These are phyloP conservation scores for Moringa oleifera DNA, from an alignment of 345 rosid genomes.

Conservation along the genomic window DNA sequence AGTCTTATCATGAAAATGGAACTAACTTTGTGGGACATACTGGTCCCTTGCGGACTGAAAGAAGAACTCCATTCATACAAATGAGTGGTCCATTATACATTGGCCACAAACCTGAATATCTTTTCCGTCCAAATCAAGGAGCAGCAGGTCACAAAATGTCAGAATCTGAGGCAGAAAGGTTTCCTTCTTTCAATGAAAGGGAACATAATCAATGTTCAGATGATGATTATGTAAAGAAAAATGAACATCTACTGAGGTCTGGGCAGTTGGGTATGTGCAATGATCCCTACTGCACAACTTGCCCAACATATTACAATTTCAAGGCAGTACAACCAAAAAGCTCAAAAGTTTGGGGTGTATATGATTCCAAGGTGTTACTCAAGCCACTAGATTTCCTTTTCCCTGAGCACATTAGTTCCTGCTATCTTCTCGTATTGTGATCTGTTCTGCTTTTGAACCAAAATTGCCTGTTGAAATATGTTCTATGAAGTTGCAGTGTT, in stretches of 20 bases:
- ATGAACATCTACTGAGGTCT: conserved; percentile 70
- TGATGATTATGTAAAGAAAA: conserved; percentile 40
- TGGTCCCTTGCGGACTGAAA: conserved; percentile 74
- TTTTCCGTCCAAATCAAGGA: conserved; percentile 26
- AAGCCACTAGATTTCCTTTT: background rate
- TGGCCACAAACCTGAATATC: conserved; percentile 29
- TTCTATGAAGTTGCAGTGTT: too few relatives aligned
- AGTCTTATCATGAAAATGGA: conserved; percentile 40
- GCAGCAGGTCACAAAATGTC: conserved; percentile 9
- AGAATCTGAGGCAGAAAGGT: conserved; percentile 36
- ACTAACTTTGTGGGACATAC: conserved; percentile 53
- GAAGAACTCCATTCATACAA: conserved; percentile 42
- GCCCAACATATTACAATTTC: conserved; percentile 59
- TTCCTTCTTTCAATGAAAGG: conserved; percentile 31
- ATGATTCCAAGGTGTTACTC: conserved; percentile 46
- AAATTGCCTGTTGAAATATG: background rate
- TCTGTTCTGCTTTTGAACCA: too few relatives aligned
- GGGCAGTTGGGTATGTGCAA: conserved; percentile 81
- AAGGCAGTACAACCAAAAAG: conserved; percentile 30
- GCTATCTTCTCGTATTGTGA: background rate
- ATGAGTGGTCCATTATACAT: conserved; percentile 69
- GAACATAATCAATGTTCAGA: conserved; percentile 34
- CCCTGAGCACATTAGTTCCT: background rate
- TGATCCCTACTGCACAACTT: conserved; percentile 92
- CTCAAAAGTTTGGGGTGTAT: conserved; percentile 40